Percentiles rank a stretch among this genome's conserved stretches.
These are phyloP conservation scores for Baudoinia panamericana DNA, from an alignment of 495 filamentous ascomycete genomes.

Conservation along the genomic window DNA sequence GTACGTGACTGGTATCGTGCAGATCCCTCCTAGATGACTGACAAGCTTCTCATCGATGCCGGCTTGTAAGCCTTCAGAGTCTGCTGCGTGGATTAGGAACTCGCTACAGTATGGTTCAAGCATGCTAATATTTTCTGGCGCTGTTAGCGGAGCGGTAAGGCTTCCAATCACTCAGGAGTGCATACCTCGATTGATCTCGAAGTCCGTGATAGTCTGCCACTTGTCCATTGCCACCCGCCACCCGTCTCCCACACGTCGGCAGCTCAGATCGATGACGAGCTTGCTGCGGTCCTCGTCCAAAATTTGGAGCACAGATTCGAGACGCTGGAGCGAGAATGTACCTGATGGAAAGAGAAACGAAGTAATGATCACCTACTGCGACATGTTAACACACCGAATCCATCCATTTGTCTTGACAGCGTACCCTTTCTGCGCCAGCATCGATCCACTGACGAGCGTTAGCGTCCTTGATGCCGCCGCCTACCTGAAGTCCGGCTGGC, in stretches of 20 bases:
- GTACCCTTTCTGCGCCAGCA: slow-evolving; percentile 70
- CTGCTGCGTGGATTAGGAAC: slow-evolving; percentile 97
- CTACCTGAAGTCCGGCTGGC: slow-evolving; percentile 69
- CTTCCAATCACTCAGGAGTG: not conserved
- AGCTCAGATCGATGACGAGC: slow-evolving; percentile 90
- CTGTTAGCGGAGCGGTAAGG: not conserved
- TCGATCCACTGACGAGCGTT: slow-evolving; percentile 83
- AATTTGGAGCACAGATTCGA: slow-evolving; percentile 55
- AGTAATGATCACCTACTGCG: slow-evolving; percentile 73
- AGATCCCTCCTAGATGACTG: slow-evolving; percentile 63
- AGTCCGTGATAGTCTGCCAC: slow-evolving; percentile 94
- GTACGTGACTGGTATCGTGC: slow-evolving; percentile 84
- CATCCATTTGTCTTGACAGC: slow-evolving; percentile 1
- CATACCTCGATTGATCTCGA: slow-evolving; percentile 76
- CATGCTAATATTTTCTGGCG: slow-evolving; percentile 58
- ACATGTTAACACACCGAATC: slow-evolving; percentile 9
- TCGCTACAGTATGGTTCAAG: slow-evolving; percentile 87
- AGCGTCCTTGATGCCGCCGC: slow-evolving; percentile 73
- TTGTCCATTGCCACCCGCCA: slow-evolving; percentile 98
- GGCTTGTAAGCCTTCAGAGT: slow-evolving; percentile 82
- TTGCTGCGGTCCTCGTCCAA: slow-evolving; percentile 62
- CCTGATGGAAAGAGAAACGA: slow-evolving; percentile 74
- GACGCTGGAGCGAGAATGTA: slow-evolving; percentile 58
- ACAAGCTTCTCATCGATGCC: slow-evolving; percentile 85
- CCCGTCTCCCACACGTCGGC: slow-evolving; percentile 52